These are phyloP conservation scores for Chrysosporium queenslandicum DNA, from an alignment of 2,329 filamentous ascomycete genomes.

Conservation along the genomic window DNA sequence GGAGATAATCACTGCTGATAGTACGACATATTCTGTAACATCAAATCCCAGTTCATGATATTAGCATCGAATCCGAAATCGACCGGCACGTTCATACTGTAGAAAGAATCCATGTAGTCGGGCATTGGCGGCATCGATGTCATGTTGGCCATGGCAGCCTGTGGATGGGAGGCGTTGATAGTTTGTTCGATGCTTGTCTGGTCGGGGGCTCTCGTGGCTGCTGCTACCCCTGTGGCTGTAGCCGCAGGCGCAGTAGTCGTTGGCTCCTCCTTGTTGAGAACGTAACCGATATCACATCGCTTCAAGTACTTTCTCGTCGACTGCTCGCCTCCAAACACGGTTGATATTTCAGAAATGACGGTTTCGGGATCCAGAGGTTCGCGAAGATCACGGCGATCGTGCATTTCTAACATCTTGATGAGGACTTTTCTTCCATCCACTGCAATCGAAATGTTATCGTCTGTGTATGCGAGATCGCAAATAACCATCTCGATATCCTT, in stretches of 20 bases:
- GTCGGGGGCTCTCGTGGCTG: background rate
- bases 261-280: conserved; percentile 14
- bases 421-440: conserved; percentile 21
- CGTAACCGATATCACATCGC: conserved; percentile 17
- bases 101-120: background rate
- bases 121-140: background rate
- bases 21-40: background rate
- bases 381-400: conserved; percentile 18
- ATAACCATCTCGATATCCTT: conserved; percentile 23
- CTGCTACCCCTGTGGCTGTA: background rate
- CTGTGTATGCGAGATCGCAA: conserved; percentile 19
- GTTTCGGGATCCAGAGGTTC: conserved; percentile 19
- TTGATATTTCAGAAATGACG: conserved; percentile 21
- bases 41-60: background rate
- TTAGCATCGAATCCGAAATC: conserved; percentile 1
- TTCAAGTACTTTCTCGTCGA: conserved; percentile 24
- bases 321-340: conserved; percentile 23
- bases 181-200: background rate
- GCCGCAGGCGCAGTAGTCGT: background rate
- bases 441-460: conserved; percentile 18
- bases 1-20: background rate
- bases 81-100: background rate
- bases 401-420: conserved; percentile 22
- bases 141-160: background rate
- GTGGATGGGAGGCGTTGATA: background rate